A percentile compares a stretch with the other conserved stretches of the same genome.
phyloP scores from a whole-genome alignment of 441 rosid species.

The Theobroma grandiflorum region DNA sequence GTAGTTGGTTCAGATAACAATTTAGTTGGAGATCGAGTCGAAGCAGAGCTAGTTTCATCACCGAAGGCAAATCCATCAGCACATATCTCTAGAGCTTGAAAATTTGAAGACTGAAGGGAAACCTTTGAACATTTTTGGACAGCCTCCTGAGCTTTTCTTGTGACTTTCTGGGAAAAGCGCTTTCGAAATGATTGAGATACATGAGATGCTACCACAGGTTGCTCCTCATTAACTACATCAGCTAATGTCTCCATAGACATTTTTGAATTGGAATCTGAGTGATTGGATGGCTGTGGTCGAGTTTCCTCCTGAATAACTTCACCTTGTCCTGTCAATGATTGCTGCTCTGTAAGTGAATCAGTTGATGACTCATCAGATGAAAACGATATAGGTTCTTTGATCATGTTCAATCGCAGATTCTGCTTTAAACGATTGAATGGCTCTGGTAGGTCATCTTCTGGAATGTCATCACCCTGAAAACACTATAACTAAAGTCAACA shows the following conservation, averaged over 20 bases:
- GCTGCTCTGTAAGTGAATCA: conserved; percentile 20
- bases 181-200: conserved; percentile 49
- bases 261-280: conserved; percentile 2
- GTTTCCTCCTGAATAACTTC: not conserved
- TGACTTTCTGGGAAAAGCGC: conserved; percentile 47
- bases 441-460: conserved; percentile 75
- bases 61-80: conserved; percentile 23
- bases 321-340: not conserved
- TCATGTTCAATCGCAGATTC: conserved; percentile 19
- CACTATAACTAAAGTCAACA: conserved; percentile 24
- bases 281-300: not conserved
- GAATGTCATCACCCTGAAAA: conserved; percentile 79
- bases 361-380: conserved; percentile 26
- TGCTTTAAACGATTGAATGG: conserved; percentile 53
- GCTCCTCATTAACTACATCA: conserved; percentile 28
- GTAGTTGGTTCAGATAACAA: conserved; percentile 28
- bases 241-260: conserved; percentile 27
- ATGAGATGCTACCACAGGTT: conserved; percentile 54
- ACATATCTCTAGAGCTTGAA: conserved; percentile 26
- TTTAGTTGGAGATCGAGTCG: conserved; percentile 28
- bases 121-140: not conserved
- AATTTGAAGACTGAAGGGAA: conserved; percentile 31
- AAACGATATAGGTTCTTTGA: conserved; percentile 19
- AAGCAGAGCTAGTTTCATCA: conserved; percentile 29
- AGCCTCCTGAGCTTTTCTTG: conserved; percentile 15